Evolutionary conservation across 1,284 basidiomycete genomes (phyloP).

Genomic region (Vanrija sp.): DNA sequence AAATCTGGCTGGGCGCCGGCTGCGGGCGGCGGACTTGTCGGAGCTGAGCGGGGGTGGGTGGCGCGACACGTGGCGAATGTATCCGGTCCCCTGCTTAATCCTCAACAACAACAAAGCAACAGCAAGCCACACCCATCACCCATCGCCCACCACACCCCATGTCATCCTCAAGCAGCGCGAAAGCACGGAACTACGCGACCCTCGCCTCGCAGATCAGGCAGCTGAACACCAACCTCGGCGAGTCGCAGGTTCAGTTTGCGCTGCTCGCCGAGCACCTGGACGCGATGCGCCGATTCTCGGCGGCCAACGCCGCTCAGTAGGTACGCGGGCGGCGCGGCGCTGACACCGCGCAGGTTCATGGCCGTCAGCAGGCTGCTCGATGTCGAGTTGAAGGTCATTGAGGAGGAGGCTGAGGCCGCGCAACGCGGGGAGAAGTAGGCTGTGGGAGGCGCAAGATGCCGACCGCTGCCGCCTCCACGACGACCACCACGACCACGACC

Average conservation of each 20-base stretch:
- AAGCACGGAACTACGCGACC: slow-evolving; percentile 45
- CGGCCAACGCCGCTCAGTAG: slow-evolving; percentile 44
- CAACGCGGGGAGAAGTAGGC: no score
- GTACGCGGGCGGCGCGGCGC: slow-evolving; percentile 9
- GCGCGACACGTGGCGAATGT: background rate
- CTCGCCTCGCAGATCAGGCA: slow-evolving; percentile 36
- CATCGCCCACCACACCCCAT: slow-evolving; percentile 4
- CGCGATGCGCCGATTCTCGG: slow-evolving; percentile 40
- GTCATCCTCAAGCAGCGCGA: slow-evolving; percentile 29
- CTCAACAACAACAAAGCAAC: background rate
- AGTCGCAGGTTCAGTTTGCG: slow-evolving; percentile 39
- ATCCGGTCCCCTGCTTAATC: background rate
- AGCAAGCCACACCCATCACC: background rate
- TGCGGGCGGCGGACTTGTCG: background rate
- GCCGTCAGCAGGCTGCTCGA: slow-evolving; percentile 45
- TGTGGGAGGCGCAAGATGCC: no score
- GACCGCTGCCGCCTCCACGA: no score
- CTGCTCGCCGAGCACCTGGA: slow-evolving; percentile 36
- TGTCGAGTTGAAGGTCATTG: slow-evolving; percentile 27
- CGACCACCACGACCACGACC: no score
- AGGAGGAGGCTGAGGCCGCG: no score
- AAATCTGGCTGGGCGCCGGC: background rate
- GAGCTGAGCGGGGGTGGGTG: no score
- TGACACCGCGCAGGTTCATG: slow-evolving; percentile 42
- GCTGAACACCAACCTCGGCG: slow-evolving; percentile 37